Base-by-base conservation (phyloP, 106 monocot genomes). In the Apostasia shenzhenica region DNA sequence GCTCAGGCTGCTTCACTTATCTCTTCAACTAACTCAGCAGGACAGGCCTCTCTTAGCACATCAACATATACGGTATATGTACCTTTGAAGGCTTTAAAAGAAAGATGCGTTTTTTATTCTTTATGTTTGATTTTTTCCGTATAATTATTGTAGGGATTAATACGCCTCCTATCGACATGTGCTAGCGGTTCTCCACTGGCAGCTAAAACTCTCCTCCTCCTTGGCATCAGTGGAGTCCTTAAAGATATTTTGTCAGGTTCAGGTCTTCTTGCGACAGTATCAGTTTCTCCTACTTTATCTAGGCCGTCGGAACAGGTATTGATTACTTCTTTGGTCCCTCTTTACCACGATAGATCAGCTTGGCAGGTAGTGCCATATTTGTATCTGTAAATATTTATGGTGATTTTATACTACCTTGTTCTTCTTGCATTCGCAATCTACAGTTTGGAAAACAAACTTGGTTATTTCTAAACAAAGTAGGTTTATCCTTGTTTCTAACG, bases 291-390 rank as follows among this genome's bases (percentile, higher is more conserved):
- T 75, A 82, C 97, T 73, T 67, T 97, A 59, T 85, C 93, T 39
- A 86, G 93, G 76, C 99, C 99, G n/a, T 54, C 87, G n/a, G 99
- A 99, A 45, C 99, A 99, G 87, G 99, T 99, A 78, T 45, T 68
- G 61, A 45, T 7, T 45, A 52, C 8, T 14, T 48, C 43, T 51
- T 3, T 26, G 26, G 26, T 26, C 26, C 26, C 26, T 26, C 26
- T 26, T 26, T 26, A 26, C 26, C 0, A 26, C 26, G 26, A 26
- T 26, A 26, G 26, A 26, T 26, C 8, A 50, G 0, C 50, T 50
- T 50, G 50, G 50, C 50, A 50, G 4, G 8, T 50, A 5, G 8
- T 50, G 8, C 50, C 8, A 50, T 50, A 50, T 8, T 50, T 26
- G 0, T 26, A 0, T 26, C 26, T 26, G 26, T 26, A 26, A 26